Evolutionary conservation across 2,329 filamentous ascomycete species (phyloP), one percentile per base, ranked within the genome.

Genomic region (Parascedosporium putredinis): DNA sequence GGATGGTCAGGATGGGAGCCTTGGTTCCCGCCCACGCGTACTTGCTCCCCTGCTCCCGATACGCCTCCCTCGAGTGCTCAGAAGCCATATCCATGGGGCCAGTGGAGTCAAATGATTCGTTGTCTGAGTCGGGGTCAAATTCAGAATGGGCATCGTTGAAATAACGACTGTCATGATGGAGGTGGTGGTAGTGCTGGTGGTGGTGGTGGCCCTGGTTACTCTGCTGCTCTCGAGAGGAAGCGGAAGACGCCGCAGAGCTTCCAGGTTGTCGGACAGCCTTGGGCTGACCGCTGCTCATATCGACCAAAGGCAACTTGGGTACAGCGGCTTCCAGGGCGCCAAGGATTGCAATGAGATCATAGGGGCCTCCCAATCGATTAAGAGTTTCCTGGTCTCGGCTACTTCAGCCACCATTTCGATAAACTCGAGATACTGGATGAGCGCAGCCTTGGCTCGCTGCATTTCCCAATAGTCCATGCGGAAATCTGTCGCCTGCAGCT

Each of bases 381-480:
- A 76, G 54, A 94, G 83, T 38, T 81, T 77, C 54, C 94, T 87
- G 72, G 88, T 88, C 47, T 88, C 84, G 40, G 83, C 76, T 58
- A 91, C 85, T 60, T 95, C 90, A 0, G 88, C 89, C 24, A 95
- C 79, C 0, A 93, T 90, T 14, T 86, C 88, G 49, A 96, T 85
- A 62, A 97, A 95, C 58, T 96, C 90, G 2, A 97, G 79, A 61
- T 95, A 95, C 64, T 96, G 90, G 47, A 90, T 88, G 1, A 97
- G 80, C 1, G 91, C 91, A 60, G 97, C 91, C 63, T 95, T 95
- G 52, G 94, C 91, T 12, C 91, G 81, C 63, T 97, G 91, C 85
- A 97, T 95, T 59, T 97, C 91, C 91, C 91, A 97, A 44, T 89
- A 78, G 59, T 97, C 94, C 2, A 96, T 82, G 0, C 91, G 91